Evolutionary conservation across 2,329 filamentous ascomycete genomes (phyloP).

Genomic region (Ploettnerulaceae sp.): DNA sequence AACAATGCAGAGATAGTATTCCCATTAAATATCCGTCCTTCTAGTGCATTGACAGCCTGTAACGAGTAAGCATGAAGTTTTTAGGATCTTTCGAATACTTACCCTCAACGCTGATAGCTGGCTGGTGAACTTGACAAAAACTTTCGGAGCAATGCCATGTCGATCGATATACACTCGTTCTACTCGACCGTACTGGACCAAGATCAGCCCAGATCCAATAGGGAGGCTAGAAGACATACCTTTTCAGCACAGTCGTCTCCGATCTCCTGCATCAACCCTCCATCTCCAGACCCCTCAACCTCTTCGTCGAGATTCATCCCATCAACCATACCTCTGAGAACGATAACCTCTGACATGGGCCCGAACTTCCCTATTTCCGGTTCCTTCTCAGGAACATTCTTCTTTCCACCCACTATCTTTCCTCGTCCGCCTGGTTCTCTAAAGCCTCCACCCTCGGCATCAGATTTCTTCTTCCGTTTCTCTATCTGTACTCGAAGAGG

Average conservation of each 20-base stretch:
- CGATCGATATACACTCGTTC: constrained; percentile 74
- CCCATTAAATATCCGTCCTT: constrained; percentile 83
- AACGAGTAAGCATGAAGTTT: constrained; percentile 17
- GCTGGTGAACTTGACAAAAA: constrained; percentile 92
- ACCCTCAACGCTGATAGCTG: constrained; percentile 79
- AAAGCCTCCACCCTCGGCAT: constrained; percentile 75
- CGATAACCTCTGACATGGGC: constrained; percentile 74
- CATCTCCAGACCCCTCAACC: constrained; percentile 56
- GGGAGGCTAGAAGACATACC: constrained; percentile 38
- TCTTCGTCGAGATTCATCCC: constrained; percentile 78
- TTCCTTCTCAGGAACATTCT: constrained; percentile 40
- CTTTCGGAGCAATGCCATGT: constrained; percentile 51
- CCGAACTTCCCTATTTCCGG: constrained; percentile 56
- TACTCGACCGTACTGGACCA: constrained; percentile 68
- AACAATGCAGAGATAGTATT: constrained; percentile 79
- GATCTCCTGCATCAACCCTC: constrained; percentile 71
- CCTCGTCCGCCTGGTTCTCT: constrained; percentile 61
- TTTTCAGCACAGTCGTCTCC: constrained; percentile 88
- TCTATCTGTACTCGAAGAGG: constrained; percentile 80
- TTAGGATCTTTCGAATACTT: constrained; percentile 38
- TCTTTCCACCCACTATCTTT: constrained; percentile 75
- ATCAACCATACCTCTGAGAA: constrained; percentile 79
- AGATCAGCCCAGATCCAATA: constrained; percentile 5
- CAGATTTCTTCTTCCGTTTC: constrained; percentile 73
- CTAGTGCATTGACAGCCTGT: constrained; percentile 82